Base-by-base conservation (phyloP, 495 filamentous ascomycete species). In the Chlorociboria aeruginascens region DNA sequence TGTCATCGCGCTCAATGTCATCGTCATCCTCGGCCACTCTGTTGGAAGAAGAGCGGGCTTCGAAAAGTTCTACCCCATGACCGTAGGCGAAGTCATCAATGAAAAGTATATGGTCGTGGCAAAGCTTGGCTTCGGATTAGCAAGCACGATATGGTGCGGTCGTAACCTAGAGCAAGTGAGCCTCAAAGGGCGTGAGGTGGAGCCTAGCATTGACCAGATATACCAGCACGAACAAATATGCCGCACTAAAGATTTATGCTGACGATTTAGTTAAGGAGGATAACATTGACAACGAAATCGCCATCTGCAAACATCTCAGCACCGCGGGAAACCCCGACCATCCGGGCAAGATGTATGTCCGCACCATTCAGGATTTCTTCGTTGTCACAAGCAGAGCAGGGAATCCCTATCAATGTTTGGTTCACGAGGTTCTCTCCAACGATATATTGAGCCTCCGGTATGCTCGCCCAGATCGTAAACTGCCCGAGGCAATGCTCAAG, bases 101-200 rank as follows among this genome's bases (percentile, higher is more conserved):
- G 43, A 58, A 37, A 52, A 57, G 39, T 73, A 69, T 49, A 63
- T 68, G 43, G 56, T 68, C 11, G 47, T 67, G 9, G 62, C 60
- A 13, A 73, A 76, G 53, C 59, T 76, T 33, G 70, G 70, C 33
- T 73, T 58, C 56, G 71, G 69, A 8, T 55, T 59, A 9, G 55
- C 46, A 34, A 72, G 69, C n/a, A 74, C 69, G 7, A 61, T 70
- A 32, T 76, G 66, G 69, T 59, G 70, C 30, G 61, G 61, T 25
- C 61, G 56, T 17, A 63, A 69, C 60, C 58, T 69, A 6, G 43
- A 62, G 45, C 57, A 41, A 36, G 50, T 40, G 32, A 48, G 40
- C 38, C 45, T 48, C 45, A 40, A 16, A 36, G 45, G 33, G 34
- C 16, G 33, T 17, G 37, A 40, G 37, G 37, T 50, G 33, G 40